Percentiles rank a stretch among this genome's conserved stretches.
These are phyloP conservation scores for Herpomyces periplanetae DNA, from an alignment of 2,329 filamentous ascomycete species.

Conservation along the genomic window DNA sequence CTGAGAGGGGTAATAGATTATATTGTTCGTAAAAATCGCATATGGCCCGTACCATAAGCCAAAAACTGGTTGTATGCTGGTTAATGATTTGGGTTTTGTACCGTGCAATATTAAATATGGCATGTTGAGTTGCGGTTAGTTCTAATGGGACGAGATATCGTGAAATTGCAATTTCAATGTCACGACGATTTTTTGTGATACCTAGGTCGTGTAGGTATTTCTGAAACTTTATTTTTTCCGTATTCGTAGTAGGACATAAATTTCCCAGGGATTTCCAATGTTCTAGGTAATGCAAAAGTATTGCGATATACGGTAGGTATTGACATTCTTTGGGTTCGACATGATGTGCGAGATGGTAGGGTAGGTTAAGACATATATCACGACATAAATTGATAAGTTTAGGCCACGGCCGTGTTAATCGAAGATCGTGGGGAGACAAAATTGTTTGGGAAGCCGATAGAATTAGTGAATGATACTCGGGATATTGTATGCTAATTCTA, in stretches of 20 bases:
- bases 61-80: constrained; percentile 23
- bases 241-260: too few species aligned
- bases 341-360: constrained; percentile 27
- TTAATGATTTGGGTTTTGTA: neutral
- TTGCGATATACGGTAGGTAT: constrained; percentile 49
- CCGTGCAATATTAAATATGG: neutral
- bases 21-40: constrained; percentile 34
- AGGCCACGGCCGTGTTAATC: constrained; percentile 49
- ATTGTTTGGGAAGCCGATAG: too few species aligned
- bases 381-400: constrained; percentile 27
- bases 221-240: constrained; percentile 56
- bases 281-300: constrained; percentile 44
- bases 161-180: too few species aligned
- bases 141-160: too few species aligned
- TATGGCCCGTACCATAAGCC: constrained; percentile 50
- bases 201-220: too few species aligned
- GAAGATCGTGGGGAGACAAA: too few species aligned
- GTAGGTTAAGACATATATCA: constrained; percentile 25
- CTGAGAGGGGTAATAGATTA: constrained; percentile 36
- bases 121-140: neutral
- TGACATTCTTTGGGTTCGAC: too few species aligned
- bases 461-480: too few species aligned
- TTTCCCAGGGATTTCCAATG: constrained; percentile 31
- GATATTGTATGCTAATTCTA: too few species aligned
- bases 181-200: too few species aligned